These are phyloP conservation scores for Lophiostoma macrostomum DNA, from an alignment of 495 filamentous ascomycete genomes.

Conservation along the genomic window DNA sequence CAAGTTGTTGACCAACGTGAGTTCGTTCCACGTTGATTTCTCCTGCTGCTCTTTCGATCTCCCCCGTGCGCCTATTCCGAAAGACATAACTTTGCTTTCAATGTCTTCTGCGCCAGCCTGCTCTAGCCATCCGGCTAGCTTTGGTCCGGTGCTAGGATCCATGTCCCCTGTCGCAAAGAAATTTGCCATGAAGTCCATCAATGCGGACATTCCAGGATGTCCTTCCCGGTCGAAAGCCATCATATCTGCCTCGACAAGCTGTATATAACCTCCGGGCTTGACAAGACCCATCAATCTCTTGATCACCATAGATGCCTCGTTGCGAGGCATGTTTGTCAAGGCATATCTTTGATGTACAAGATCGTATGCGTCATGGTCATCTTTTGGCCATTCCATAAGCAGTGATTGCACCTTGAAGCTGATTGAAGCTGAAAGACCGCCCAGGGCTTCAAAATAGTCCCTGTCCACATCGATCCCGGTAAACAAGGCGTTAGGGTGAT, in stretches of 20 bases:
- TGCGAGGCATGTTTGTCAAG: slow-evolving; percentile 1
- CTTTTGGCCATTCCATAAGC: slow-evolving; percentile 5
- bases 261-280: slow-evolving; percentile 22
- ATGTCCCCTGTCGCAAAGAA: slow-evolving; percentile 8
- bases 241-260: slow-evolving; percentile 16
- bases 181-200: slow-evolving; percentile 22
- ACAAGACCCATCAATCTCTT: slow-evolving; percentile 8
- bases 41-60: slow-evolving; percentile 1
- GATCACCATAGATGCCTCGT: background rate
- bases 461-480: no score
- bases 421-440: slow-evolving; percentile 6
- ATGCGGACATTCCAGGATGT: slow-evolving; percentile 4
- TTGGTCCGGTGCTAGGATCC: slow-evolving; percentile 5
- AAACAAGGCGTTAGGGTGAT: no score
- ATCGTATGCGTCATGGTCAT: slow-evolving; percentile 14
- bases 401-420: slow-evolving; percentile 8
- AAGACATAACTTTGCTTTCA: slow-evolving; percentile 3
- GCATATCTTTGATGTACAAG: slow-evolving; percentile 22
- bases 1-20: slow-evolving; percentile 13
- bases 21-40: background rate
- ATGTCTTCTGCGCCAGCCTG: slow-evolving; percentile 12
- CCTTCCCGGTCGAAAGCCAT: slow-evolving; percentile 4
- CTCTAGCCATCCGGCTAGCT: slow-evolving; percentile 10
- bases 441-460: slow-evolving; percentile 5
- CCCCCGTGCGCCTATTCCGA: slow-evolving; percentile 7